Evolutionary conservation across 352 stramenopile genomes (phyloP).

Genomic region (Phytophthora sp.): DNA sequence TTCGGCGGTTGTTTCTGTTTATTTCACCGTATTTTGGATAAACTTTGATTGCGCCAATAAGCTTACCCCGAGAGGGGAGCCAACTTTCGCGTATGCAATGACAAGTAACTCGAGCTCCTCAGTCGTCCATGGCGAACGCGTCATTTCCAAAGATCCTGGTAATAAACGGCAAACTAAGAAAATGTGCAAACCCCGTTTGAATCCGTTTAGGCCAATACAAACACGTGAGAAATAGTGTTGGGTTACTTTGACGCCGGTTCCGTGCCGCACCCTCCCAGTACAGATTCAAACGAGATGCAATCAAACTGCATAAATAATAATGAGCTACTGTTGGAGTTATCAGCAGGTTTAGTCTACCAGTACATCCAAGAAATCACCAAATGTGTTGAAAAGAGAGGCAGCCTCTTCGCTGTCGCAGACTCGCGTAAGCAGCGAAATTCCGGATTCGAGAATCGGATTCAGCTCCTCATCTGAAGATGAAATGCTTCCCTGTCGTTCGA

Average conservation of each 20-base stretch:
- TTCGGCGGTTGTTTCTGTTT: not conserved
- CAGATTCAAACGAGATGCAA: too few species aligned
- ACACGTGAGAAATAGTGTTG: too few species aligned
- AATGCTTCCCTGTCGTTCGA: slow-evolving; percentile 17
- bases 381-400: slow-evolving; percentile 68
- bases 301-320: not conserved
- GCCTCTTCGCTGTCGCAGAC: slow-evolving; percentile 70
- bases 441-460: slow-evolving; percentile 44
- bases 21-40: not conserved
- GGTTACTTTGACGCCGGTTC: too few species aligned
- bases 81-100: not conserved
- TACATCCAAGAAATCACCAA: slow-evolving; percentile 74
- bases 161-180: too few species aligned
- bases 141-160: too few species aligned
- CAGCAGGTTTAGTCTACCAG: slow-evolving; percentile 49
- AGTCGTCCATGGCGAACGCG: not conserved
- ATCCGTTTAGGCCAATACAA: not conserved
- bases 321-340: slow-evolving; percentile 1
- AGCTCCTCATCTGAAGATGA: slow-evolving; percentile 21
- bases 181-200: too few species aligned
- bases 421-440: slow-evolving; percentile 58
- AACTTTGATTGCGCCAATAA: not conserved
- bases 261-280: too few species aligned
- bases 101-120: not conserved
- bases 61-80: not conserved